Conservation (phyloP, 345 rosid species). For the Litchi chinensis region DNA sequence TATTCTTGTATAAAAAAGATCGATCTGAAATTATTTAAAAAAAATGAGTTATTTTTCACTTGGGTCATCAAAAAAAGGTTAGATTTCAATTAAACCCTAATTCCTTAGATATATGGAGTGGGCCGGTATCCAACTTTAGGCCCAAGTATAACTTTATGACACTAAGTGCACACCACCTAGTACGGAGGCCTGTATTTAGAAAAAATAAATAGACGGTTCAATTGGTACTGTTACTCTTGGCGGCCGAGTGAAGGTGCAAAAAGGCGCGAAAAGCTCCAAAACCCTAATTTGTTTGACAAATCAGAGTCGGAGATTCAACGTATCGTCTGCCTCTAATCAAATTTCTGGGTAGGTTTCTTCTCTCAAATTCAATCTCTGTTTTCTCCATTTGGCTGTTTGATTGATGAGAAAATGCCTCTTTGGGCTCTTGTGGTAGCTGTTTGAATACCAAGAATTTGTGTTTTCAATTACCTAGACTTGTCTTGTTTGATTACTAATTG, state of each 20-base stretch:
- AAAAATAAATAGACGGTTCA: too few species aligned
- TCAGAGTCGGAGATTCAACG: neutral
- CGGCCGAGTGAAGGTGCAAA: neutral
- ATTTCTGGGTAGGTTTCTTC: neutral
- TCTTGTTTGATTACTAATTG: neutral
- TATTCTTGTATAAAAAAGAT: too few species aligned
- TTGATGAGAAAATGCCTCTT: neutral
- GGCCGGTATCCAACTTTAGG: too few species aligned
- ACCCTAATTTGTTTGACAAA: neutral
- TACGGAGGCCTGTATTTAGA: neutral
- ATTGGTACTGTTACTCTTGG: neutral
- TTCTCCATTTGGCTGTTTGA: neutral
- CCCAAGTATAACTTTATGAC: too few species aligned
- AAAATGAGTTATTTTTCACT: too few species aligned
- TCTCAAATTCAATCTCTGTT: neutral
- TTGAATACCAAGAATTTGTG: neutral
- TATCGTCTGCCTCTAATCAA: neutral
- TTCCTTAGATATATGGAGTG: too few species aligned
- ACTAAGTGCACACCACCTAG: too few species aligned
- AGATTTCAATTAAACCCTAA: too few species aligned
- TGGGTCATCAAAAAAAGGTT: too few species aligned
- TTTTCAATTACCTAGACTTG: neutral
- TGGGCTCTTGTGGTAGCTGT: neutral
- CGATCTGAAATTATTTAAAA: too few species aligned
- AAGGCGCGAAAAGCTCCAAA: neutral